Conservation (phyloP, 805 yeast species). For the Jamesozyma lodderae region DNA sequence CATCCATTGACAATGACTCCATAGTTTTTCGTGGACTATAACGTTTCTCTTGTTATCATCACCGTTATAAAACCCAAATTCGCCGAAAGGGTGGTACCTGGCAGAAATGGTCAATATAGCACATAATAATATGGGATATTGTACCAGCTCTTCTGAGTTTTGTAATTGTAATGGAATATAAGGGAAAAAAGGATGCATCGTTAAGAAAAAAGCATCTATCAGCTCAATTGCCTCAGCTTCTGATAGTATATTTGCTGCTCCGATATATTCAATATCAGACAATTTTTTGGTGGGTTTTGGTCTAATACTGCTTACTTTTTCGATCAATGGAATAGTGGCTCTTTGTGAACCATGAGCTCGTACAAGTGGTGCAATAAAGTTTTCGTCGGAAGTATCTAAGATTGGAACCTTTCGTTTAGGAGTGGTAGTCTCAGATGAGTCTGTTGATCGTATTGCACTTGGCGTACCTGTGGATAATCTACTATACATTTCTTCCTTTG, state of each 20-base stretch:
- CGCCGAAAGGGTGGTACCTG: slow-evolving; percentile 57
- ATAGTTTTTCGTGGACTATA: slow-evolving; percentile 65
- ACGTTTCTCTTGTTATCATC: slow-evolving; percentile 37
- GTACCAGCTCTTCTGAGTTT: slow-evolving; percentile 54
- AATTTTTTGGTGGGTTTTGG: slow-evolving; percentile 34
- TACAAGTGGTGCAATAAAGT: slow-evolving; percentile 20
- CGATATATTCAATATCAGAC: slow-evolving; percentile 55
- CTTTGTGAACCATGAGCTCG: slow-evolving; percentile 18
- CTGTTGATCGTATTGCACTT: not conserved
- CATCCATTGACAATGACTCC: slow-evolving; percentile 76
- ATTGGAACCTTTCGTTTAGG: not conserved
- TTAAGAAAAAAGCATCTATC: slow-evolving; percentile 54
- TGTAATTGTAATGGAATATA: slow-evolving; percentile 70
- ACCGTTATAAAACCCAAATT: slow-evolving; percentile 28
- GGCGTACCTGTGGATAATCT: slow-evolving; percentile 20
- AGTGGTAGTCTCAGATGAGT: not conserved
- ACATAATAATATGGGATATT: slow-evolving; percentile 73
- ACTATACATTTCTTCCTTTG: slow-evolving; percentile 20
- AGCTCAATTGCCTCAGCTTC: slow-evolving; percentile 52
- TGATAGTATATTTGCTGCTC: slow-evolving; percentile 42
- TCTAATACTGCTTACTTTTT: slow-evolving; percentile 25
- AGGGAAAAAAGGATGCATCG: slow-evolving; percentile 88
- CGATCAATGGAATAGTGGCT: slow-evolving; percentile 27
- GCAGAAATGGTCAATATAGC: slow-evolving; percentile 75
- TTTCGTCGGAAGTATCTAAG: slow-evolving; percentile 11